phyloP scores from a whole-genome alignment of 805 yeast genomes.

The Hanseniaspora thailandica region DNA sequence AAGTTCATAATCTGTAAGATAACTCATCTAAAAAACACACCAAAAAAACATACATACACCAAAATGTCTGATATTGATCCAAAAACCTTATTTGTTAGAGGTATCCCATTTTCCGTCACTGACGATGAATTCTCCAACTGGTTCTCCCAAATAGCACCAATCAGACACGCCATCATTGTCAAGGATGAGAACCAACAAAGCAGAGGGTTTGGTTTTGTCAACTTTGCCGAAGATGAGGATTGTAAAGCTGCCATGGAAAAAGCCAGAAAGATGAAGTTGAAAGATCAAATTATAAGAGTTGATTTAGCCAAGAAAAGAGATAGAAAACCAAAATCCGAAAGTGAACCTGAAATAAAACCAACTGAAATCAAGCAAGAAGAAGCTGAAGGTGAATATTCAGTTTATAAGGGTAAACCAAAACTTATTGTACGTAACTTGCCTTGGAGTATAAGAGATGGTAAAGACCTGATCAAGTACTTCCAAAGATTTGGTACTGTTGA shows the following conservation, averaged over 20 bases:
- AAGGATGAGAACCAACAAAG: constrained; percentile 65
- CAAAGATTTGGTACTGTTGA: constrained; percentile 71
- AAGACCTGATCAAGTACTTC: constrained; percentile 57
- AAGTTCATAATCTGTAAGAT: neutral
- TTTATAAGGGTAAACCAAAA: constrained; percentile 62
- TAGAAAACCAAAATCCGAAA: constrained; percentile 31
- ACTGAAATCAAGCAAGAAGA: constrained; percentile 3
- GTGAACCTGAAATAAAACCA: neutral
- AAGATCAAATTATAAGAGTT: constrained; percentile 55
- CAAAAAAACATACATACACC: neutral
- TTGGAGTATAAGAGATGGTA: constrained; percentile 82
- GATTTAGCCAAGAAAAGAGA: constrained; percentile 90
- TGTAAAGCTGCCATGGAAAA: constrained; percentile 60
- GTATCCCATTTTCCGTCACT: constrained; percentile 70
- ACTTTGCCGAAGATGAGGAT: constrained; percentile 77
- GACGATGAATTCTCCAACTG: constrained; percentile 70
- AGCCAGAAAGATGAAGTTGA: constrained; percentile 54
- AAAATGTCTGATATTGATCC: constrained; percentile 26
- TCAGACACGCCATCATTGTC: constrained; percentile 87
- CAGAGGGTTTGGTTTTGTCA: constrained; percentile 91
- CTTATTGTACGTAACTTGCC: constrained; percentile 86
- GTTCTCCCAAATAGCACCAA: constrained; percentile 88
- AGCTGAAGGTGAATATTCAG: neutral
- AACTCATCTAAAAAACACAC: neutral
- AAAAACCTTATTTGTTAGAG: constrained; percentile 70